Percentiles rank a stretch among this genome's conserved stretches.
These are phyloP conservation scores for Plasmodium knowlesi DNA, from an alignment of 169 alveolate species.

Conservation along the genomic window DNA sequence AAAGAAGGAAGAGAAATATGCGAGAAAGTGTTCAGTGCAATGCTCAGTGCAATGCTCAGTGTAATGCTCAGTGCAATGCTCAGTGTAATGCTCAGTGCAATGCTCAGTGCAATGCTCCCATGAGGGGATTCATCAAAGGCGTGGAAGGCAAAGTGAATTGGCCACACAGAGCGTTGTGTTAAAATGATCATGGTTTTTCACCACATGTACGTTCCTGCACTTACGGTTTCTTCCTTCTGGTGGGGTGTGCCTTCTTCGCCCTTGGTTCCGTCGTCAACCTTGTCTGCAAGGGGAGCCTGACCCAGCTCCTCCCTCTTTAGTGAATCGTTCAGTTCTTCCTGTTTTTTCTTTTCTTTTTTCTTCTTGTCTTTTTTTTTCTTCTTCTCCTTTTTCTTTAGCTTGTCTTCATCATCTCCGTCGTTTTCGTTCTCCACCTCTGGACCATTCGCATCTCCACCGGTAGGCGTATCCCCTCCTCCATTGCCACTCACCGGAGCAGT, in stretches of 20 bases:
- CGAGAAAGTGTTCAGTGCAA: too few relatives aligned
- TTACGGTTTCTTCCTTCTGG: background rate
- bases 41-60: too few relatives aligned
- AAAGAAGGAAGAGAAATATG: background rate
- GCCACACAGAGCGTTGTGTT: too few relatives aligned
- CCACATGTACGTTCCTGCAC: background rate
- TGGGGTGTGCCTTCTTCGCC: background rate
- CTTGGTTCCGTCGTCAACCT: background rate
- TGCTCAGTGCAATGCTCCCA: background rate
- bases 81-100: background rate
- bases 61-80: too few relatives aligned
- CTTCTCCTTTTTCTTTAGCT: constrained; percentile 41
- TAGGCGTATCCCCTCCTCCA: background rate
- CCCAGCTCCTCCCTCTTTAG: constrained; percentile 1
- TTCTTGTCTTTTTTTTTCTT: constrained; percentile 1
- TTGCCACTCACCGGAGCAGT: background rate
- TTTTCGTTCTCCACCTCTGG: background rate
- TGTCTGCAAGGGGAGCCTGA: background rate
- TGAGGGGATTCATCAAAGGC: background rate
- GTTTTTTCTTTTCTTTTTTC: background rate
- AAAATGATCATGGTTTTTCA: background rate
- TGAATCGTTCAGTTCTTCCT: constrained; percentile 1
- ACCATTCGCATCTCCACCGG: background rate
- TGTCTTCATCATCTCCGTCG: constrained; percentile 12
- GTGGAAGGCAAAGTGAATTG: background rate